Evolutionary conservation across 345 rosid species (phyloP).

Genomic region (Pugionium cornutum): DNA sequence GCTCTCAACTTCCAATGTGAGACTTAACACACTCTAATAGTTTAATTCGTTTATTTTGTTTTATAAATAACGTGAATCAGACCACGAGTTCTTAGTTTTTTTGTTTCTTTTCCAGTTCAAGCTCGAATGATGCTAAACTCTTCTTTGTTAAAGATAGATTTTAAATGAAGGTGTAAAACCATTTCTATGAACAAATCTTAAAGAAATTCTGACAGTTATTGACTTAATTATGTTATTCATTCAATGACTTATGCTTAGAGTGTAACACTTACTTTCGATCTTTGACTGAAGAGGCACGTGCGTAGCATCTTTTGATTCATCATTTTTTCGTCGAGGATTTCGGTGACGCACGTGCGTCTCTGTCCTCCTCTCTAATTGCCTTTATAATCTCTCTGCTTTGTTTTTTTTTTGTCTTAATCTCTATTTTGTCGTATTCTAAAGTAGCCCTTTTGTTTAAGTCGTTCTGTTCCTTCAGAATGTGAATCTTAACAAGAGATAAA

Average conservation of each 20-base stretch:
- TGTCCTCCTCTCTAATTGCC: conserved; percentile 7
- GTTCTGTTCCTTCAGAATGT: neutral
- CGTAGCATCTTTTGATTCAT: conserved; percentile 46
- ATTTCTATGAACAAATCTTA: too few relatives aligned
- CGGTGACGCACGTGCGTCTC: conserved; percentile 67
- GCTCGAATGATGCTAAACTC: too few relatives aligned
- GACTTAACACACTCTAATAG: too few relatives aligned
- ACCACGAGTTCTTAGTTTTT: too few relatives aligned
- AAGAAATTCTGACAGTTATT: too few relatives aligned
- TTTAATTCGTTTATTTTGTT: too few relatives aligned
- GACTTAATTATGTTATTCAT: too few relatives aligned
- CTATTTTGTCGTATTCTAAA: neutral
- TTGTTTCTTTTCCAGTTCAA: too few relatives aligned
- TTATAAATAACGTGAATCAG: too few relatives aligned
- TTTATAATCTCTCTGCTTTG: neutral
- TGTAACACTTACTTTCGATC: conserved; percentile 50
- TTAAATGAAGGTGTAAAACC: too few relatives aligned
- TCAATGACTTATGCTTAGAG: conserved; percentile 8
- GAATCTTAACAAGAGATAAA: neutral
- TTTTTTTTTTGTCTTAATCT: neutral
- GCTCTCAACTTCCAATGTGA: too few relatives aligned
- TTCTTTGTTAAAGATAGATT: too few relatives aligned
- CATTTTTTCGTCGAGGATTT: conserved; percentile 42
- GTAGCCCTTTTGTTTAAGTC: neutral
- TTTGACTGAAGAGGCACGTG: conserved; percentile 67